phyloP scores from a whole-genome alignment of 228 moss, liverwort and hornwort species.

The Sphagnum fallax region DNA sequence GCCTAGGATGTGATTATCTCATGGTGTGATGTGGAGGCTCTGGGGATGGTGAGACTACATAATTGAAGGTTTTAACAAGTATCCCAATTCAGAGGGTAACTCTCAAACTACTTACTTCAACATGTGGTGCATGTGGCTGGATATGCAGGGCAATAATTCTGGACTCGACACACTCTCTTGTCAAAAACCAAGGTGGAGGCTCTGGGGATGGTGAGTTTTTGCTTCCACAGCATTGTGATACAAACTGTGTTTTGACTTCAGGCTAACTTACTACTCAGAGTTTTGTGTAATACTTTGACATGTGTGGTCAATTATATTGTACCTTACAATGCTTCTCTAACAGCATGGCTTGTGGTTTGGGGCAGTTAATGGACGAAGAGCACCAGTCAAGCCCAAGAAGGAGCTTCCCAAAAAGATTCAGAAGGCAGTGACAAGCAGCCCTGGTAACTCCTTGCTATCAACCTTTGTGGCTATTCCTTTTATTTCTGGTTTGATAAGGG shows the following conservation, averaged over 20 bases:
- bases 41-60: too few species aligned
- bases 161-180: constrained; percentile 71
- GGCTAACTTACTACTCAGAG: too few species aligned
- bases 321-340: neutral
- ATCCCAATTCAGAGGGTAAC: too few species aligned
- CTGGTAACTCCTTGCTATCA: constrained; percentile 42
- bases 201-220: constrained; percentile 72
- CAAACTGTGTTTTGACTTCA: too few species aligned
- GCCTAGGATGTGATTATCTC: too few species aligned
- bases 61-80: too few species aligned
- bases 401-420: constrained; percentile 80
- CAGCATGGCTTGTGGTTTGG: constrained; percentile 7
- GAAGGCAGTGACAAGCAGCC: constrained; percentile 39
- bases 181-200: constrained; percentile 59
- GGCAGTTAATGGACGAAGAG: constrained; percentile 72
- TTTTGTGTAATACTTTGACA: too few species aligned
- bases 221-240: too few species aligned
- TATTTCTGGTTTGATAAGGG: constrained; percentile 21
- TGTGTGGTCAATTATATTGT: too few species aligned
- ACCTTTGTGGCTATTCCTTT: constrained; percentile 3
- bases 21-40: too few species aligned
- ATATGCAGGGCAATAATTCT: constrained; percentile 76
- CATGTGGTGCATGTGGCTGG: neutral
- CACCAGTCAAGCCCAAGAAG: constrained; percentile 63
- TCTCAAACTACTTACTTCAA: neutral